phyloP scores from a whole-genome alignment of 805 yeast genomes.

The Sporopachydermia lactativora region DNA sequence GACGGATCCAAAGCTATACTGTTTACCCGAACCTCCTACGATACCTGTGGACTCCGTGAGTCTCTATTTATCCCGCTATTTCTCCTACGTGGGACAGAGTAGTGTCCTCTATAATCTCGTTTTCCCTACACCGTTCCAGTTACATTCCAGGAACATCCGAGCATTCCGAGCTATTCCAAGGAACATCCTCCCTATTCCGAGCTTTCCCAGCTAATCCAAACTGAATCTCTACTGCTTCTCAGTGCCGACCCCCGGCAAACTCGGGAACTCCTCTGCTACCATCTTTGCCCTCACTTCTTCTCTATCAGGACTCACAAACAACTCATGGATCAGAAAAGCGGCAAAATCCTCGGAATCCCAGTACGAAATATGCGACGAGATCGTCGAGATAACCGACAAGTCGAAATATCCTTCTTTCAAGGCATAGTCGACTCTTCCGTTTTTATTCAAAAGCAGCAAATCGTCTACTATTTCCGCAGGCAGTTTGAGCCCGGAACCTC shows the following conservation, averaged over 20 bases:
- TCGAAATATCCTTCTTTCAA: slow-evolving; percentile 71
- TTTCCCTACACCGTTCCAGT: too few relatives aligned
- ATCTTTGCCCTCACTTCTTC: background rate
- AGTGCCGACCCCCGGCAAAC: background rate
- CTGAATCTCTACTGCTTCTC: background rate
- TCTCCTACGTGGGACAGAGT: too few relatives aligned
- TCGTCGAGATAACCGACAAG: slow-evolving; percentile 62
- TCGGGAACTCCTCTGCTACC: background rate
- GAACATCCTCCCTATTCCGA: background rate
- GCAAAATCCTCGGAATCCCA: slow-evolving; percentile 81
- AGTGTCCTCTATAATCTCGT: too few relatives aligned
- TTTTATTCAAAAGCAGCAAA: slow-evolving; percentile 40
- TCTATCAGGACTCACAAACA: slow-evolving; percentile 16
- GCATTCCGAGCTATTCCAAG: background rate
- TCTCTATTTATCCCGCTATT: too few relatives aligned
- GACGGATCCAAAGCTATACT: too few relatives aligned
- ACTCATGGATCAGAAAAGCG: slow-evolving; percentile 55
- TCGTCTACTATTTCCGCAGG: slow-evolving; percentile 19
- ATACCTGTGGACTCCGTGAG: too few relatives aligned
- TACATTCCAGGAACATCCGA: too few relatives aligned
- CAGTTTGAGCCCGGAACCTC: slow-evolving; percentile 13
- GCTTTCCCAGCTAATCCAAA: too few relatives aligned
- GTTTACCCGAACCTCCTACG: too few relatives aligned
- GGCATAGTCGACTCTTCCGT: slow-evolving; percentile 73
- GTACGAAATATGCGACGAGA: slow-evolving; percentile 81